A percentile compares a stretch with the other conserved stretches of the same genome.
These are phyloP conservation scores for Salix caprea DNA, from an alignment of 345 rosid genomes.

Conservation along the genomic window DNA sequence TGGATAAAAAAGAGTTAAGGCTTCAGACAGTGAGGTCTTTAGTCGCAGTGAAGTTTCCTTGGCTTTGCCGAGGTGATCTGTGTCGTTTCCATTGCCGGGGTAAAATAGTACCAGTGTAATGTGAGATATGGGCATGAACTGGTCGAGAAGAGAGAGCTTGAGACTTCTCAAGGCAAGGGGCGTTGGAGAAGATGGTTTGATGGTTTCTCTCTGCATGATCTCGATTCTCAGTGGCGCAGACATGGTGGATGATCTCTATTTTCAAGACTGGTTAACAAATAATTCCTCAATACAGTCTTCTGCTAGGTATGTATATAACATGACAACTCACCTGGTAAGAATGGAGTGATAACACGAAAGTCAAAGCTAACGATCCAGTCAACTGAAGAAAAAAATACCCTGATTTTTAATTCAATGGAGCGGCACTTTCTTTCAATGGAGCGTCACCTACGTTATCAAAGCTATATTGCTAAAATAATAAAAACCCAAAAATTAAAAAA, in stretches of 20 bases:
- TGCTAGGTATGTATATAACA: too few species aligned
- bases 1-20: conserved; percentile 10
- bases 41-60: conserved; percentile 6
- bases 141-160: conserved; percentile 9
- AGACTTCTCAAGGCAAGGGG: neutral
- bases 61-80: neutral
- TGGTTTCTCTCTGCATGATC: neutral
- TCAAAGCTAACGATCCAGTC: too few species aligned
- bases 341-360: too few species aligned
- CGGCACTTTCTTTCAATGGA: too few species aligned
- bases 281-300: too few species aligned
- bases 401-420: too few species aligned
- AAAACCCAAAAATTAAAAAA: too few species aligned
- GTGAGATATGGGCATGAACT: neutral
- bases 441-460: too few species aligned
- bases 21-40: conserved; percentile 7
- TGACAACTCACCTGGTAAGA: too few species aligned
- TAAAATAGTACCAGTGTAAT: conserved; percentile 1
- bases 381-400: too few species aligned
- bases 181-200: conserved; percentile 14
- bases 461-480: too few species aligned
- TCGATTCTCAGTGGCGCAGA: neutral
- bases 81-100: neutral
- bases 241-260: neutral
- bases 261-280: too few species aligned